Evolutionary conservation across 345 rosid genomes (phyloP).

Genomic region (Dipteronia sinensis): DNA sequence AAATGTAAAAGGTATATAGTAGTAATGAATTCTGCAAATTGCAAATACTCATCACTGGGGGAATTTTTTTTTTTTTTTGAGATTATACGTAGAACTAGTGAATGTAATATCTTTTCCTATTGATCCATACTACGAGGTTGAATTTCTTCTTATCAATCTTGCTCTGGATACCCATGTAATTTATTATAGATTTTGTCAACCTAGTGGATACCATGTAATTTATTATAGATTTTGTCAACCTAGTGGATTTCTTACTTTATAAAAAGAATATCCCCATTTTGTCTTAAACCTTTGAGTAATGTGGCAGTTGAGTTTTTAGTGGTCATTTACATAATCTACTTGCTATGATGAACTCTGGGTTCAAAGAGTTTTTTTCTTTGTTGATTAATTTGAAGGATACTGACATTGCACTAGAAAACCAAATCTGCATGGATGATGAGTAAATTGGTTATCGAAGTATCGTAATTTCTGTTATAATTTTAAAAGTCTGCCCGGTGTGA

Average conservation of each 20-base stretch:
- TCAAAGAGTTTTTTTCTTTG: not conserved
- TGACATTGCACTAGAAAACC: not conserved
- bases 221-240: not conserved
- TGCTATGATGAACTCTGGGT: not conserved
- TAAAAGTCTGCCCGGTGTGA: not conserved
- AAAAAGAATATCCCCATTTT: not conserved
- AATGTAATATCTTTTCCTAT: not conserved
- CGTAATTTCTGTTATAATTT: not conserved
- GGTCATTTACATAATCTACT: not conserved
- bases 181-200: not conserved
- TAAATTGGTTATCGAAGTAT: not conserved
- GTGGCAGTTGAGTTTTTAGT: not conserved
- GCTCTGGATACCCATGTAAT: not conserved
- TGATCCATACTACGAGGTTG: not conserved
- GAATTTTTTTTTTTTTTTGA: too few species aligned
- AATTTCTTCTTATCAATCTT: not conserved
- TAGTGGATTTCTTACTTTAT: not conserved
- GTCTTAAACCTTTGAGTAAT: not conserved
- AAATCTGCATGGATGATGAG: not conserved
- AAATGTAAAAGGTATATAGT: not conserved
- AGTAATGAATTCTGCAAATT: not conserved
- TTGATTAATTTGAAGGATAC: not conserved
- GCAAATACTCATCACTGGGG: not conserved
- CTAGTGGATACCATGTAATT: not conserved
- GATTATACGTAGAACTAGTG: not conserved